phyloP scores from a whole-genome alignment of 192 early-diverging fungal genomes.

The Mortierella claussenii region DNA sequence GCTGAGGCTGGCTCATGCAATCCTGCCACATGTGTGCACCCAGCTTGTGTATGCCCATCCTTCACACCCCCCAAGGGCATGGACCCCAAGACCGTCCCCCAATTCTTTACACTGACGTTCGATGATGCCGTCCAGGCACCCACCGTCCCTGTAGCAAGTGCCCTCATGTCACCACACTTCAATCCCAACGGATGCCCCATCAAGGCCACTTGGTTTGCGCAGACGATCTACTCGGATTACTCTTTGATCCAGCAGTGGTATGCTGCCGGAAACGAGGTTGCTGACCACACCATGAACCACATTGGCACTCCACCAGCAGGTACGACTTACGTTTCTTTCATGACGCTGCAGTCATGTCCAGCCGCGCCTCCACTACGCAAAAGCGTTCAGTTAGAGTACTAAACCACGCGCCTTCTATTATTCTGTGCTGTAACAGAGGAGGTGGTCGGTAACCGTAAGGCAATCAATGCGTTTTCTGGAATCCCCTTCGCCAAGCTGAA shows the following conservation, averaged over 20 bases:
- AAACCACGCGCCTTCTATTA: neutral
- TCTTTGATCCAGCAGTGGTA: slow-evolving; percentile 68
- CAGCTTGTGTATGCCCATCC: slow-evolving; percentile 62
- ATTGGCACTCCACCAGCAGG: slow-evolving; percentile 39
- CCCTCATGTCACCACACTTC: slow-evolving; percentile 27
- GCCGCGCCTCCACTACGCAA: too few species aligned
- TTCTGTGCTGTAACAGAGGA: slow-evolving; percentile 28
- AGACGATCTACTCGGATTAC: slow-evolving; percentile 71
- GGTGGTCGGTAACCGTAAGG: slow-evolving; percentile 44
- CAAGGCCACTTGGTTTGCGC: slow-evolving; percentile 69
- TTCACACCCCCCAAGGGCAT: slow-evolving; percentile 58
- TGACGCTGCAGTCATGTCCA: too few species aligned
- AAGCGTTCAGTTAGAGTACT: neutral
- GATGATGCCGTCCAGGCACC: slow-evolving; percentile 68
- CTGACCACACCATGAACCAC: slow-evolving; percentile 68
- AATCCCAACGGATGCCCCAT: slow-evolving; percentile 68
- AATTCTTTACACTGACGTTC: slow-evolving; percentile 69
- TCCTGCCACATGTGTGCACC: slow-evolving; percentile 59
- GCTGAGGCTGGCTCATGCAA: slow-evolving; percentile 54
- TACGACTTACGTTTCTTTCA: too few species aligned
- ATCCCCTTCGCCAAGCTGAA: slow-evolving; percentile 65
- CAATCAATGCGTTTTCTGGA: slow-evolving; percentile 65
- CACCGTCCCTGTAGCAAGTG: slow-evolving; percentile 20
- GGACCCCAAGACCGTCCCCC: slow-evolving; percentile 59
- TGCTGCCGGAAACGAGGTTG: slow-evolving; percentile 72